These are phyloP conservation scores for Fusarium sp. DNA, from an alignment of 2,329 filamentous ascomycete species.

Conservation along the genomic window DNA sequence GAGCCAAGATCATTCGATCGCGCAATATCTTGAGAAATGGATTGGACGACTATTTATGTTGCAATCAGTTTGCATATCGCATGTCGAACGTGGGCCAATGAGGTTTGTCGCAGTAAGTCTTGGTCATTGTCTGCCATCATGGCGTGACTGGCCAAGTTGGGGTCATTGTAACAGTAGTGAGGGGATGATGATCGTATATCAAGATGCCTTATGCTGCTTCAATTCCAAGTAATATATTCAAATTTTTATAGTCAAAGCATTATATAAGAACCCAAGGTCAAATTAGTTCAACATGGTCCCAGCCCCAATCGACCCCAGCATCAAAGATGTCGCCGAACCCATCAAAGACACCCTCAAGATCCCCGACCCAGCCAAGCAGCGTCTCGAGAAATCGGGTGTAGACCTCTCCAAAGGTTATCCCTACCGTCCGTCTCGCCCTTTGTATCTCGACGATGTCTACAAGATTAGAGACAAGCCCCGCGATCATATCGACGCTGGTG, in stretches of 20 bases:
- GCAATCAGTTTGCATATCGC: constrained; percentile 28
- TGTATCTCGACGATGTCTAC: constrained; percentile 76
- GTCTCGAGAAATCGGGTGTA: constrained; percentile 74
- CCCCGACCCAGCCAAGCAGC: constrained; percentile 64
- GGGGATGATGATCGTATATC: constrained; percentile 6
- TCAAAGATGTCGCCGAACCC: constrained; percentile 71
- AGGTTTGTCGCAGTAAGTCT: neutral
- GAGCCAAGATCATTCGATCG: neutral
- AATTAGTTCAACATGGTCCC: constrained; percentile 55
- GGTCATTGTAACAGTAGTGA: neutral
- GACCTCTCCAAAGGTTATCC: constrained; percentile 78
- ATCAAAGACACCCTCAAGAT: constrained; percentile 72
- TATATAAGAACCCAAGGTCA: fast-evolving
- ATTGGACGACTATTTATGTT: constrained; percentile 4
- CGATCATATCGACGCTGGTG: constrained; percentile 70
- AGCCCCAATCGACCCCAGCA: constrained; percentile 68
- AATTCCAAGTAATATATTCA: neutral
- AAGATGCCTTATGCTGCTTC: fast-evolving
- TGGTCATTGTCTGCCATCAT: constrained; percentile 15
- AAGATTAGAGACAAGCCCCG: constrained; percentile 66
- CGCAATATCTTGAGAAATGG: neutral
- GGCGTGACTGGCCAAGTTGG: constrained; percentile 9
- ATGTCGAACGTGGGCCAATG: neutral
- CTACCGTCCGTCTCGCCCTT: constrained; percentile 72
- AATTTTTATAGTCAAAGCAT: fast-evolving